A percentile compares a stretch with the other conserved stretches of the same genome.
phyloP scores from a whole-genome alignment of 2,329 filamentous ascomycete species.

The Paecilomyces niveus region DNA sequence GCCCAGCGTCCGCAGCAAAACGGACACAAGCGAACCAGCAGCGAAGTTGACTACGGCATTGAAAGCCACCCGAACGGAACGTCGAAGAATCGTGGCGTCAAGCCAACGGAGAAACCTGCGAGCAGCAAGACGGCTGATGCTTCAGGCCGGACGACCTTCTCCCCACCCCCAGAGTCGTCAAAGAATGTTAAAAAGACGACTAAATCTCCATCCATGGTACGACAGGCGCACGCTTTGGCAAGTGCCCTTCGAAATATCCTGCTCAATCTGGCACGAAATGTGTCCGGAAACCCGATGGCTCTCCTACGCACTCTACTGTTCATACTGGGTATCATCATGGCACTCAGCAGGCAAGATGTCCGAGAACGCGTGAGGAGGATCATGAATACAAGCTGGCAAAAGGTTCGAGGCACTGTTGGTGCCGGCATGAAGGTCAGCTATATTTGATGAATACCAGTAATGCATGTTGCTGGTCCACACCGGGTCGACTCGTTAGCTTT shows the following conservation, averaged over 20 bases:
- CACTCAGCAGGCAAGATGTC: constrained; percentile 67
- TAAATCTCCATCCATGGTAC: constrained; percentile 22
- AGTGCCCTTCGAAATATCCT: constrained; percentile 43
- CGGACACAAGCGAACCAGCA: constrained; percentile 48
- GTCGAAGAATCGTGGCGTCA: constrained; percentile 19
- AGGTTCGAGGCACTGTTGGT: constrained; percentile 74
- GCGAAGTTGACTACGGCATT: constrained; percentile 63
- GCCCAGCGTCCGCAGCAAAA: constrained; percentile 34
- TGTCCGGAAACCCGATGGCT: constrained; percentile 50
- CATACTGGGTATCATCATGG: constrained; percentile 66
- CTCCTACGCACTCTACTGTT: constrained; percentile 65
- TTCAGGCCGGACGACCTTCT: constrained; percentile 22
- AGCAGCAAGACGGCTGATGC: constrained; percentile 14
- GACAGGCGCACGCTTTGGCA: constrained; percentile 38
- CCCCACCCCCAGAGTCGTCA: constrained; percentile 21
- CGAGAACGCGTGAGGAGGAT: constrained; percentile 66
- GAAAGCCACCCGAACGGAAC: constrained; percentile 43
- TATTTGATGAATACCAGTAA: constrained; percentile 49
- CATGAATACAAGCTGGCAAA: constrained; percentile 66
- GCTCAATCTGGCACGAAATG: constrained; percentile 42
- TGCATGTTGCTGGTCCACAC: not conserved
- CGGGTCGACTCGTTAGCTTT: not conserved
- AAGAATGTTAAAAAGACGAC: constrained; percentile 33
- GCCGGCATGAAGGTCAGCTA: constrained; percentile 99
- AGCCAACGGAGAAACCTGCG: constrained; percentile 20